These are phyloP conservation scores for Ascochyta koolunga DNA, from an alignment of 2,329 filamentous ascomycete species.

Conservation along the genomic window DNA sequence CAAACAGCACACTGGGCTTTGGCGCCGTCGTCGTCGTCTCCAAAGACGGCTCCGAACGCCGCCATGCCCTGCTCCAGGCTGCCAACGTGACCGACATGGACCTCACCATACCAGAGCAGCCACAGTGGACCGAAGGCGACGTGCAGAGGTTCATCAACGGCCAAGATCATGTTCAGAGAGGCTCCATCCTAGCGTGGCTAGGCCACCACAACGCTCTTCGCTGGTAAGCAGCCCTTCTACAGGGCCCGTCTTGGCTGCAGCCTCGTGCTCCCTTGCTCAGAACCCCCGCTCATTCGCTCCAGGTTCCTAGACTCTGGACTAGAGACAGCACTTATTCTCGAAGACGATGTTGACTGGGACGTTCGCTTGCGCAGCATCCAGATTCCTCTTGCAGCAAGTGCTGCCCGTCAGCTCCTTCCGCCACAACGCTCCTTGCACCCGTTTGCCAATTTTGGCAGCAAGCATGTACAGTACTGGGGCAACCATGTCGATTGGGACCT, in stretches of 20 bases:
- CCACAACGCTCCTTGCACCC: constrained; percentile 24
- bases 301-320: constrained; percentile 52
- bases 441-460: constrained; percentile 23
- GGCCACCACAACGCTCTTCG: constrained; percentile 52
- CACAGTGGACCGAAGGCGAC: constrained; percentile 51
- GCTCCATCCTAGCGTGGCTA: constrained; percentile 53
- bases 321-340: constrained; percentile 52
- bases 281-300: constrained; percentile 20
- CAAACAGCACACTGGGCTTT: constrained; percentile 49
- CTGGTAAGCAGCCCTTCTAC: constrained; percentile 37
- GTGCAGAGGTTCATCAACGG: constrained; percentile 46
- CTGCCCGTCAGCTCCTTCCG: constrained; percentile 47
- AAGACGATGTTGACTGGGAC: constrained; percentile 56
- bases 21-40: constrained; percentile 52
- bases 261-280: constrained; percentile 1
- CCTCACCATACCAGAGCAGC: constrained; percentile 51
- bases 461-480: constrained; percentile 50
- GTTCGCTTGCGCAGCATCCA: constrained; percentile 52
- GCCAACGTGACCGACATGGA: constrained; percentile 52
- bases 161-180: constrained; percentile 44
- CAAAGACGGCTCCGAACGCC: constrained; percentile 47
- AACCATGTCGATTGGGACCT: constrained; percentile 50
- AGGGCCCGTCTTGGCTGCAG: constrained; percentile 14
- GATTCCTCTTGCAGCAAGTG: constrained; percentile 50
- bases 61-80: constrained; percentile 48